Base-by-base conservation (phyloP, 208 protist genomes). In the Trypanosoma boissoni region DNA sequence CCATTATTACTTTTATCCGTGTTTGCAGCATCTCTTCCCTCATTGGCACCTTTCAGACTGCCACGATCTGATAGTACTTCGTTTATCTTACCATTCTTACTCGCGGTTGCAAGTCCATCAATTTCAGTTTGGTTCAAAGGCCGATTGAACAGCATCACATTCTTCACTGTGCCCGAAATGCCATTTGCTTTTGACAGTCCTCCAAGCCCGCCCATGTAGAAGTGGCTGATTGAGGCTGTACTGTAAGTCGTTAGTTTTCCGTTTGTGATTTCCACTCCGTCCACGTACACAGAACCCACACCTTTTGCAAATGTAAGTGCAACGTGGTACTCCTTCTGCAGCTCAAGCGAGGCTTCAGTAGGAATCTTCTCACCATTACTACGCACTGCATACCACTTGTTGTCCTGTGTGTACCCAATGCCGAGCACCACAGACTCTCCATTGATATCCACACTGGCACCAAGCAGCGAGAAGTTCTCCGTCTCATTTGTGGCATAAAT, bases 71-170 rank as follows among this genome's bases (percentile, higher is more conserved):
- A n/a, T n/a, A n/a, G n/a, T n/a, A n/a, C n/a, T n/a, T n/a, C n/a
- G n/a, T n/a, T n/a, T n/a, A n/a, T n/a, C n/a, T n/a, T n/a, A n/a
- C n/a, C n/a, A n/a, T n/a, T n/a, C n/a, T n/a, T n/a, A n/a, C n/a
- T n/a, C n/a, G n/a, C n/a, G n/a, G n/a, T n/a, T n/a, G n/a, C 34
- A 39, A 61, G 43, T 8, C 29, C 28, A 2, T 31, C 27, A 18
- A 61, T 29, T 45, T 64, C 58, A 1, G 10, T 16, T 9, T 18
- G 4, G n/a, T 23, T 37, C 26, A 64, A 26, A 23, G 10, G 34
- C 14, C 58, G 58, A 20, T 64, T 64, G 37, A 56, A 64, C 18
- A 64, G 37, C 28, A 64, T 29, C 42, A 56, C 58, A 27, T 64
- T 64, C 14, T 29, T 54, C 3, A 64, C 48, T 32, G 49, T 64